A percentile compares a stretch with the other conserved stretches of the same genome.
Conservation (phyloP, 805 yeast species). For the Hanseniaspora taiwanica region DNA sequence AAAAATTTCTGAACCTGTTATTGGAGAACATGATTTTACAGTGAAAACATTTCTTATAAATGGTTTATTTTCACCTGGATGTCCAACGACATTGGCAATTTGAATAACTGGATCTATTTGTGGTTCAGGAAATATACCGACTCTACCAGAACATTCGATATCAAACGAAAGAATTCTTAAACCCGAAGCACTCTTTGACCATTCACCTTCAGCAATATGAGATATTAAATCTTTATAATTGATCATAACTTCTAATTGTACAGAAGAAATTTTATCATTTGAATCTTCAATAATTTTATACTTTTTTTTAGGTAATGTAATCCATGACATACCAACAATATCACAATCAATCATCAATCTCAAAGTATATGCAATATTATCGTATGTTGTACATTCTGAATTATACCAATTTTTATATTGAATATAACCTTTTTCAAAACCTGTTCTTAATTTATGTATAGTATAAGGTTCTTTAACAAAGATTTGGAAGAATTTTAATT, state of each 20-base stretch:
- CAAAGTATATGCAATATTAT: constrained; percentile 74
- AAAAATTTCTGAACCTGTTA: constrained; percentile 84
- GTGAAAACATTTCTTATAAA: constrained; percentile 92
- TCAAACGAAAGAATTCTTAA: constrained; percentile 89
- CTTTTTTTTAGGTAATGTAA: constrained; percentile 67
- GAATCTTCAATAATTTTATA: constrained; percentile 35
- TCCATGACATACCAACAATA: constrained; percentile 95
- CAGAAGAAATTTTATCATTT: constrained; percentile 42
- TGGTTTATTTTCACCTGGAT: constrained; percentile 65
- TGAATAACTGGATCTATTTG: constrained; percentile 89
- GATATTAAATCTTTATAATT: constrained; percentile 56
- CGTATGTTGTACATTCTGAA: constrained; percentile 60
- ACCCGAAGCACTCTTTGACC: constrained; percentile 87
- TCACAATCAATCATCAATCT: constrained; percentile 87
- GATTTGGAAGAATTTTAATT: constrained; percentile 69
- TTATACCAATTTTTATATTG: constrained; percentile 51
- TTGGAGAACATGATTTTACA: constrained; percentile 79
- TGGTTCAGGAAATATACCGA: constrained; percentile 93
- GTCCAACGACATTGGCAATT: constrained; percentile 87
- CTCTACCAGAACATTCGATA: constrained; percentile 97
- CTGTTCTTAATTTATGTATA: constrained; percentile 57
- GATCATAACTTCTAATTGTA: constrained; percentile 74
- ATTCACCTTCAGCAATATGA: constrained; percentile 85
- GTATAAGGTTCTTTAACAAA: constrained; percentile 50
- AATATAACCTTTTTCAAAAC: constrained; percentile 74